Conservation (phyloP, 768 basidiomycete genomes). For the Tricholoma sp. region DNA sequence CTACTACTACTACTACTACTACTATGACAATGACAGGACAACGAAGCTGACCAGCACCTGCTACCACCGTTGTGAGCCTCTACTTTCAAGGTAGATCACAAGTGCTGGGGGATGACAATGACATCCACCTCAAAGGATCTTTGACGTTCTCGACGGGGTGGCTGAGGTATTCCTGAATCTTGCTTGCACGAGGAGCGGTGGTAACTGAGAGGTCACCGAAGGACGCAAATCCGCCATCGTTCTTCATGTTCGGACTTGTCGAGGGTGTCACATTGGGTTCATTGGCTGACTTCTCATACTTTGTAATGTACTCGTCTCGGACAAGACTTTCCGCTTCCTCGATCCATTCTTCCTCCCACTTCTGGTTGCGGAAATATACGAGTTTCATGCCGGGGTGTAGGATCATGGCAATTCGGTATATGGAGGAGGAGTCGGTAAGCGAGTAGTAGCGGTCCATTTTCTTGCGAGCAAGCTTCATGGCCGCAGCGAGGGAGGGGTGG, state of each 20-base stretch:
- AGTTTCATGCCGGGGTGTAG: conserved; percentile 19
- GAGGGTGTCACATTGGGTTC: no score
- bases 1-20: no score
- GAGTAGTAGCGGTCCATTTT: conserved; percentile 23
- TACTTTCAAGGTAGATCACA: no score
- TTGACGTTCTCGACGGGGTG: no score
- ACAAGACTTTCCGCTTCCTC: conserved; percentile 8
- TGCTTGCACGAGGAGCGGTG: not conserved
- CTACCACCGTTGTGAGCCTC: no score
- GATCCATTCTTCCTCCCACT: conserved; percentile 22
- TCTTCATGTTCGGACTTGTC: not conserved
- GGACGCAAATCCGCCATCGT: not conserved
- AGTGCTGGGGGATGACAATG: no score
- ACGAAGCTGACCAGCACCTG: no score
- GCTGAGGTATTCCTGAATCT: conserved; percentile 12
- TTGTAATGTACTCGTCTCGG: not conserved
- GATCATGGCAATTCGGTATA: conserved; percentile 22
- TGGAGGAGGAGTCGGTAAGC: conserved; percentile 17
- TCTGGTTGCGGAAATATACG: conserved; percentile 23
- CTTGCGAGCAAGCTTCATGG: conserved; percentile 8
- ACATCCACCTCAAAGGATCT: no score
- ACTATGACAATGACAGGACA: no score
- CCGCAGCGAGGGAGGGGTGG: conserved; percentile 8
- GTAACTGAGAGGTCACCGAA: not conserved
- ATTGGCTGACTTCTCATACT: not conserved